Evolutionary conservation across 2,329 filamentous ascomycete genomes (phyloP).

Genomic region (Aspergillus sp.): DNA sequence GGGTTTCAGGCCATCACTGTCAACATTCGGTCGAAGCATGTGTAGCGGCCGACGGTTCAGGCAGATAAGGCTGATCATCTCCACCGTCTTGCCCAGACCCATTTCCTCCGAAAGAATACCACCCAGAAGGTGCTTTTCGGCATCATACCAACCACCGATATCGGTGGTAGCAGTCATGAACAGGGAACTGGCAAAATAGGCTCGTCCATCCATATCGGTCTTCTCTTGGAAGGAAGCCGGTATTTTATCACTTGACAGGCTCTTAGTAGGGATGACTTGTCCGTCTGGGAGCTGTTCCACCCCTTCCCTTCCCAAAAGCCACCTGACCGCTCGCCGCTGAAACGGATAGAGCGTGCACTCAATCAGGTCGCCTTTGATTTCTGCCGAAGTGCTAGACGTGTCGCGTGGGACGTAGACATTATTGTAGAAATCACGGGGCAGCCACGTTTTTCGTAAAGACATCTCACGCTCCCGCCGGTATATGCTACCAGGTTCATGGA

Average conservation of each 20-base stretch:
- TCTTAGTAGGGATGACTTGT: slow-evolving; percentile 12
- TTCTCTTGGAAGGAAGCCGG: slow-evolving; percentile 32
- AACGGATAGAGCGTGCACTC: slow-evolving; percentile 39
- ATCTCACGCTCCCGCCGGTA: too few species aligned
- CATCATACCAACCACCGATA: slow-evolving; percentile 24
- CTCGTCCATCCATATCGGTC: slow-evolving; percentile 28
- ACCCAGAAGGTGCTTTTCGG: slow-evolving; percentile 24
- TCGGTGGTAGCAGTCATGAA: slow-evolving; percentile 32
- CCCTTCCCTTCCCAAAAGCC: slow-evolving; percentile 38
- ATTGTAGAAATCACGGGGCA: slow-evolving; percentile 38
- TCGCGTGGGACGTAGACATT: slow-evolving; percentile 37
- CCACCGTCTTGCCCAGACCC: slow-evolving; percentile 43
- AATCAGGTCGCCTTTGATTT: slow-evolving; percentile 26
- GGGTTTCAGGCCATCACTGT: slow-evolving; percentile 18
- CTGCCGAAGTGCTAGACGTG: slow-evolving; percentile 20
- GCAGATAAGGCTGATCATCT: slow-evolving; percentile 39
- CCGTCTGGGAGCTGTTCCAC: slow-evolving; percentile 25
- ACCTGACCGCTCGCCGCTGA: slow-evolving; percentile 38
- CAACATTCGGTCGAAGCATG: slow-evolving; percentile 7
- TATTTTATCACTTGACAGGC: slow-evolving; percentile 9
- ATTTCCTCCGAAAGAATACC: slow-evolving; percentile 44
- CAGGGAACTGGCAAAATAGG: slow-evolving; percentile 34
- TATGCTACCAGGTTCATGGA: too few species aligned
- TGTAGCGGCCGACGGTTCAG: slow-evolving; percentile 24
- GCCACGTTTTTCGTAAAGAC: slow-evolving; percentile 14